phyloP scores from a whole-genome alignment of 2,329 filamentous ascomycete species.

The Colletotrichum abscissum region DNA sequence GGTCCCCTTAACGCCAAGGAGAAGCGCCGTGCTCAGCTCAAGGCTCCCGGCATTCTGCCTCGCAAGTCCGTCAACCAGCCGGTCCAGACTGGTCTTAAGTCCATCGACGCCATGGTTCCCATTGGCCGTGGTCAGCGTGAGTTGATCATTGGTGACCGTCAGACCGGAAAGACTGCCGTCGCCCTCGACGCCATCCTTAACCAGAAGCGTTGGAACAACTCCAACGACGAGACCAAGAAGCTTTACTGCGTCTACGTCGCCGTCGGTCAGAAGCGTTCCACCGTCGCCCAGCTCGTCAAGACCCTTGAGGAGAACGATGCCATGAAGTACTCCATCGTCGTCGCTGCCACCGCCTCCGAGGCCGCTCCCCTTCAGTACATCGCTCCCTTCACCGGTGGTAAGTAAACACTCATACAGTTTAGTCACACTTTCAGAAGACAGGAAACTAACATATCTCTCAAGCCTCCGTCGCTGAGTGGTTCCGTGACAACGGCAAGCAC shows the following conservation, averaged over 20 bases:
- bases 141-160: conserved; percentile 99
- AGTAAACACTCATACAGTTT: neutral
- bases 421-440: neutral
- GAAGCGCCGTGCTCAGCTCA: conserved; percentile 96
- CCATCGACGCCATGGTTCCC: conserved; percentile 99
- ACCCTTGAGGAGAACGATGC: conserved; percentile 99
- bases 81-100: conserved; percentile 99
- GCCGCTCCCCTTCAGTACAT: conserved; percentile 95
- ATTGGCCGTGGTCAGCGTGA: conserved; percentile 99
- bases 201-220: conserved; percentile 97
- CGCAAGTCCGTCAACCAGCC: conserved; percentile 98
- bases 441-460: neutral
- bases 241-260: conserved; percentile 99
- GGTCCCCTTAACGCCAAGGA: conserved; percentile 92
- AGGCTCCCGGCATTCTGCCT: conserved; percentile 98
- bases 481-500: conserved; percentile 89
- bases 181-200: conserved; percentile 98
- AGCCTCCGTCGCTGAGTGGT: conserved; percentile 73
- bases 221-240: conserved; percentile 93
- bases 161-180: conserved; percentile 99
- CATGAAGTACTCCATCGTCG: conserved; percentile 96
- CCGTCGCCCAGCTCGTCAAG: conserved; percentile 99
- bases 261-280: conserved; percentile 99
- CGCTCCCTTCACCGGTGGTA: conserved; percentile 85
- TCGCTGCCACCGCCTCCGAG: conserved; percentile 97